Conservation (phyloP, 2,329 filamentous ascomycete species). For the Arthrinium phaeospermum region DNA sequence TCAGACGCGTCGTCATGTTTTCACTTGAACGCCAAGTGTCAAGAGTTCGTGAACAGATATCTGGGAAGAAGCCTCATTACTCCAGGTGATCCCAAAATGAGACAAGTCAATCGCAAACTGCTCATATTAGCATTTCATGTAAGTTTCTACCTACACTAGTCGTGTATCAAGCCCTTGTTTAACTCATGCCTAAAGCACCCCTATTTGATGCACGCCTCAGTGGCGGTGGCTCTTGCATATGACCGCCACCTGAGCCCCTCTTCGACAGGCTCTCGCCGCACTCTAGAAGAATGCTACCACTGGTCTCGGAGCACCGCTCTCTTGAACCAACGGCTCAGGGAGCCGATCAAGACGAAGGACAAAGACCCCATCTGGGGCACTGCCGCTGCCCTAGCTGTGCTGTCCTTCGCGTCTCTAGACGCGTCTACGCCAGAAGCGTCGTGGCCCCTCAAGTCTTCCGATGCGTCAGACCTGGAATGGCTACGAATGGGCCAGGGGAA, state of each 20-base stretch:
- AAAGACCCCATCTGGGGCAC: conserved; percentile 55
- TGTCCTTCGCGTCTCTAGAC: conserved; percentile 48
- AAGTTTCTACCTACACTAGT: conserved; percentile 27
- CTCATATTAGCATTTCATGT: conserved; percentile 45
- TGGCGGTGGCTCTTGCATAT: conserved; percentile 49
- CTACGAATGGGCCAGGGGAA: conserved; percentile 41
- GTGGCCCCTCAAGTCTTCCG: conserved; percentile 41
- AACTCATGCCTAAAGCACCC: conserved; percentile 41
- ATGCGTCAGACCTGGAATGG: conserved; percentile 41
- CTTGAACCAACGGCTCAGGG: conserved; percentile 43
- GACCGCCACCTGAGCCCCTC: conserved; percentile 40
- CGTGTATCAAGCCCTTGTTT: conserved; percentile 18
- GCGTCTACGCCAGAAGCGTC: conserved; percentile 37
- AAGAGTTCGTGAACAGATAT: conserved; percentile 49
- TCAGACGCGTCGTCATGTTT: conserved; percentile 39
- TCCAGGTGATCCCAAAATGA: conserved; percentile 44
- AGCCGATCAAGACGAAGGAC: conserved; percentile 41
- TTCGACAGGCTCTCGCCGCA: conserved; percentile 32
- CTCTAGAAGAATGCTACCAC: conserved; percentile 49
- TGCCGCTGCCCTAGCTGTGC: conserved; percentile 47
- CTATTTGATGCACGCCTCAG: conserved; percentile 51
- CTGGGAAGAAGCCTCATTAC: conserved; percentile 43
- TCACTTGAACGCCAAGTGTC: conserved; percentile 45
- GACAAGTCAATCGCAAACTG: conserved; percentile 45
- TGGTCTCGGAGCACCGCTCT: conserved; percentile 47